A percentile compares a stretch with the other conserved stretches of the same genome.
Conservation (phyloP, 2,329 filamentous ascomycete species). For the Aspergillus ibericus region DNA sequence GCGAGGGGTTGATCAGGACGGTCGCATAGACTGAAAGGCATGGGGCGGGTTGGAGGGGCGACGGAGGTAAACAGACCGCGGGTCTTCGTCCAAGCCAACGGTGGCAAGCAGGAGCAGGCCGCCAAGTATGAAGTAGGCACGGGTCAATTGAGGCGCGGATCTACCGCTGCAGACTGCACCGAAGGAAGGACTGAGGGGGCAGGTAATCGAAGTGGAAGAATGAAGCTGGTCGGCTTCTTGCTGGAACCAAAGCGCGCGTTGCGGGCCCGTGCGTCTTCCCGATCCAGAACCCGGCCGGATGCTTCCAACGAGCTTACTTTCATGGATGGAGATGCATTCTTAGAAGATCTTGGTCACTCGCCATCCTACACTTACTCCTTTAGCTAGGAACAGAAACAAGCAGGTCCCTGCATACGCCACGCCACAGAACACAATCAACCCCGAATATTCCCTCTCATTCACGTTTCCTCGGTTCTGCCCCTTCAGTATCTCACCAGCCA, state of each 20-base stretch:
- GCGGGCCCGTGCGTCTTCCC: neutral
- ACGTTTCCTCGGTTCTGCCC: constrained; percentile 9
- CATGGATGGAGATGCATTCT: neutral
- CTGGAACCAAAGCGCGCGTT: neutral
- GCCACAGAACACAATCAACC: constrained; percentile 19
- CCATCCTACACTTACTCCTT: constrained; percentile 4
- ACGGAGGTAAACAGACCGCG: constrained; percentile 6
- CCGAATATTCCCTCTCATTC: constrained; percentile 12
- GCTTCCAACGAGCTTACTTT: neutral
- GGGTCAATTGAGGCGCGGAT: neutral
- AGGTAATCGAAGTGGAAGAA: neutral
- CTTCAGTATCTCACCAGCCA: constrained; percentile 25
- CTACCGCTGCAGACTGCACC: neutral
- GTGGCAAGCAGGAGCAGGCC: neutral
- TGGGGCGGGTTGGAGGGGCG: constrained; percentile 8
- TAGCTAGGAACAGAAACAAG: constrained; percentile 3
- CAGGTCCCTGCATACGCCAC: constrained; percentile 30
- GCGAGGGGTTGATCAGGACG: neutral
- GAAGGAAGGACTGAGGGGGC: too few relatives aligned
- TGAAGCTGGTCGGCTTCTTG: neutral
- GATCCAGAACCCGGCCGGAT: neutral
- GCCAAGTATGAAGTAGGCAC: neutral
- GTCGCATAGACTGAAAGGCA: constrained; percentile 7
- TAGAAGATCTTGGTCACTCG: neutral
- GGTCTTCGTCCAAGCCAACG: neutral